These are phyloP conservation scores for Chernovozyma sophiae-reginae DNA, from an alignment of 1,139 yeast species.

Conservation along the genomic window DNA sequence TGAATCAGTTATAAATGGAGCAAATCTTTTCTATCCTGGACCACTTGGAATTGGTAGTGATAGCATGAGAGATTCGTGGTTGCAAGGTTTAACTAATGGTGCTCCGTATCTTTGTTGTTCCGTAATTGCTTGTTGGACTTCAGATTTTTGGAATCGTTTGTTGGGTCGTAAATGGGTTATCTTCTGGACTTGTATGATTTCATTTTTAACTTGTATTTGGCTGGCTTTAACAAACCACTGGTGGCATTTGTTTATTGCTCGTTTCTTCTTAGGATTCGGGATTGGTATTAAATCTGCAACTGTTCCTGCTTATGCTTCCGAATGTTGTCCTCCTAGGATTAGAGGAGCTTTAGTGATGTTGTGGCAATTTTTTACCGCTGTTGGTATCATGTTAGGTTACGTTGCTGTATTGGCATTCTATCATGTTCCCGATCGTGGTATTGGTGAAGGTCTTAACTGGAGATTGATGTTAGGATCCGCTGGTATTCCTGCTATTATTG, in stretches of 20 bases:
- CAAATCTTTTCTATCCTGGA: conserved; percentile 64
- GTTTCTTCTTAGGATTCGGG: conserved; percentile 72
- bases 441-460: conserved; percentile 60
- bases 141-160: conserved; percentile 61
- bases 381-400: conserved; percentile 81
- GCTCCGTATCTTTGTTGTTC: conserved; percentile 81
- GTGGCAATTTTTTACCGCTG: conserved; percentile 89
- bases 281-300: conserved; percentile 27
- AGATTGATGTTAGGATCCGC: conserved; percentile 80
- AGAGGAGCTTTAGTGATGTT: conserved; percentile 82
- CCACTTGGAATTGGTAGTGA: conserved; percentile 47
- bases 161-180: conserved; percentile 75
- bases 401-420: conserved; percentile 61
- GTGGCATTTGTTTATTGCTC: conserved; percentile 72
- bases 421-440: conserved; percentile 29
- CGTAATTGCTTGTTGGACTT: conserved; percentile 64
- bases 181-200: conserved; percentile 61
- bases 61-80: conserved; percentile 55
- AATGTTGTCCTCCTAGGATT: conserved; percentile 70
- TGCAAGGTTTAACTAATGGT: conserved; percentile 72
- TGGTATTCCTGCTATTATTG: conserved; percentile 65
- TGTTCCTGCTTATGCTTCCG: conserved; percentile 45
- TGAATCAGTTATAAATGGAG: conserved; percentile 84
- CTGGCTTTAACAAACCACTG: conserved; percentile 69
- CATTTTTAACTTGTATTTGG: conserved; percentile 71